Conservation (phyloP, 164 flowering plant species). For the Vitis rupestris region DNA sequence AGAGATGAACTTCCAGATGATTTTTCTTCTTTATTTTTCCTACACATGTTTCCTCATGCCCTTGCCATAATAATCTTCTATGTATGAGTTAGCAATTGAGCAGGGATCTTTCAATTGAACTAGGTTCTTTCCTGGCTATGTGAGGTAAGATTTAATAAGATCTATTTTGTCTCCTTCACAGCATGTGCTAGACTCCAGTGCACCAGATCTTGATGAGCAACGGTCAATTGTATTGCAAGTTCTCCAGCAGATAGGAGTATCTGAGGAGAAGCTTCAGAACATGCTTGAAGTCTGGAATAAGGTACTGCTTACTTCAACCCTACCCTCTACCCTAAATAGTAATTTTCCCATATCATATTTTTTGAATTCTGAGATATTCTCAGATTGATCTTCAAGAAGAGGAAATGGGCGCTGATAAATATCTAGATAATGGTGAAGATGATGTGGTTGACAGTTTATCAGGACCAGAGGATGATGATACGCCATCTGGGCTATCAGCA, state of each 20-base stretch:
- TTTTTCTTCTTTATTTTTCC: background rate
- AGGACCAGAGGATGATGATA: slow-evolving; percentile 23
- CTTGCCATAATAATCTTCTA: background rate
- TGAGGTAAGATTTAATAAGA: too few species aligned
- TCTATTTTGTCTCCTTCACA: slow-evolving; percentile 27
- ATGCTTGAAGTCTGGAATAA: slow-evolving; percentile 99
- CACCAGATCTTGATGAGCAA: slow-evolving; percentile 76
- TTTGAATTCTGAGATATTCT: slow-evolving; percentile 9
- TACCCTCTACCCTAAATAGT: background rate
- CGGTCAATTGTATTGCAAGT: slow-evolving; percentile 77
- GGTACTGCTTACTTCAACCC: slow-evolving; percentile 33
- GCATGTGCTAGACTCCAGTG: slow-evolving; percentile 94
- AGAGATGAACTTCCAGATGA: background rate
- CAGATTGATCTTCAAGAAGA: slow-evolving; percentile 66
- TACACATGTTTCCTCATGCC: background rate
- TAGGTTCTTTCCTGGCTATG: background rate
- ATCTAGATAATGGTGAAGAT: slow-evolving; percentile 28
- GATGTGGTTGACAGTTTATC: slow-evolving; percentile 20
- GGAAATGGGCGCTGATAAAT: slow-evolving; percentile 23
- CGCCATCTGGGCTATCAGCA: slow-evolving; percentile 8
- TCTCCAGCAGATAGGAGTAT: slow-evolving; percentile 82
- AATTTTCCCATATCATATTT: background rate
- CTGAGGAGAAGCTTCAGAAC: slow-evolving; percentile 72
- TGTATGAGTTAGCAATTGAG: background rate
- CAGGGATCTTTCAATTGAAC: background rate